phyloP scores from a whole-genome alignment of 148 eudicot genomes.

The Heliamphora exappendiculata region DNA sequence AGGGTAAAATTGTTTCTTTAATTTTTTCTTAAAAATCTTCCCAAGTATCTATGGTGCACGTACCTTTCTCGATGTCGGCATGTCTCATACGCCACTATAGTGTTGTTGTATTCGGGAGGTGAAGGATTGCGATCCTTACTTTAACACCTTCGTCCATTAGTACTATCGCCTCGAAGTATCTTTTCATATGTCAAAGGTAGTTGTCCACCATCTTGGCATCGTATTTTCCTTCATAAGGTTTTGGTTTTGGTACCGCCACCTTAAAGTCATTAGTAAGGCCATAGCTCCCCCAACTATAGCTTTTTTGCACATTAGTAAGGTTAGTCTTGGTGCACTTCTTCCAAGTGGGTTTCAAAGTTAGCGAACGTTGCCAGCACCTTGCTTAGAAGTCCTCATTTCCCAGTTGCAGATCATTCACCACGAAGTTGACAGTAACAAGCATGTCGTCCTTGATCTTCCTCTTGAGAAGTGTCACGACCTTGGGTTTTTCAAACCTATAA shows the following conservation, averaged over 20 bases:
- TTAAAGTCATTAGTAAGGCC: not conserved
- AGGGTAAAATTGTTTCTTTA: too few species aligned
- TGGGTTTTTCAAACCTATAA: too few species aligned
- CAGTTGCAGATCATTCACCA: too few species aligned
- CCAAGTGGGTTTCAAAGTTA: not conserved
- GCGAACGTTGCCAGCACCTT: not conserved
- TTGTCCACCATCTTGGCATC: not conserved
- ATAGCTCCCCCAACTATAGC: not conserved
- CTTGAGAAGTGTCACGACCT: too few species aligned
- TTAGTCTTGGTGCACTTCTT: not conserved
- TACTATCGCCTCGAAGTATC: too few species aligned
- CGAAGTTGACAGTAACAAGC: too few species aligned
- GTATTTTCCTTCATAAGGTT: not conserved
- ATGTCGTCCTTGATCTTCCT: too few species aligned
- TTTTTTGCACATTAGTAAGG: not conserved
- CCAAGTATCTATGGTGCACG: too few species aligned
- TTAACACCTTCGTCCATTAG: not conserved
- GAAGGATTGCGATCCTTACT: not conserved
- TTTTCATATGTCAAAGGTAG: too few species aligned
- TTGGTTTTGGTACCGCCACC: not conserved
- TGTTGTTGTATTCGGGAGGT: not conserved
- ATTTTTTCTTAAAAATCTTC: too few species aligned
- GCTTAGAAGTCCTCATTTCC: not conserved
- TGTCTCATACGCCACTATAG: too few species aligned
- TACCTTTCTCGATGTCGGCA: too few species aligned